Conservation (phyloP, 805 yeast genomes). For the Cyberlindnera veronae region DNA sequence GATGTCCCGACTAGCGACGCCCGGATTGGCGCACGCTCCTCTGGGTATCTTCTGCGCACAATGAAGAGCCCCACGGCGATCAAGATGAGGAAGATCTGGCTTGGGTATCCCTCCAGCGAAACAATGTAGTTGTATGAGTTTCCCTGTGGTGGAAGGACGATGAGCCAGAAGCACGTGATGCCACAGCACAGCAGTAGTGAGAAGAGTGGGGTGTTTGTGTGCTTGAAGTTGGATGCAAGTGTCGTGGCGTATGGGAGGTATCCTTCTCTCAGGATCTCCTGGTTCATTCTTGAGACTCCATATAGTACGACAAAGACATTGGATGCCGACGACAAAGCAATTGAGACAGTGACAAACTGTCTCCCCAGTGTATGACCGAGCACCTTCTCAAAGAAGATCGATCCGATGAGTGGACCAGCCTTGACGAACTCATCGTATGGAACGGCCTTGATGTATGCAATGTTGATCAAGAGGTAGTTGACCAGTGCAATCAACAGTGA, state of each 20-base stretch:
- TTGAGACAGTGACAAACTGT: conserved; percentile 50
- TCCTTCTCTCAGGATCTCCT: conserved; percentile 64
- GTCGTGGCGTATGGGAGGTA: conserved; percentile 48
- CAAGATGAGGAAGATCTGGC: conserved; percentile 45
- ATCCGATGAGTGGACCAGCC: conserved; percentile 59
- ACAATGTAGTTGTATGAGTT: conserved; percentile 40
- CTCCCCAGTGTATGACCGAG: conserved; percentile 52
- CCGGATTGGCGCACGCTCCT: conserved; percentile 46
- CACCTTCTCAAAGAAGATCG: conserved; percentile 51
- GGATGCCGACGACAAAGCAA: conserved; percentile 60
- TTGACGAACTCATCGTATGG: conserved; percentile 49
- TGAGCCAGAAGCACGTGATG: conserved; percentile 33
- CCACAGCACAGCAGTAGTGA: conserved; percentile 36
- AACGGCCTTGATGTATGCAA: conserved; percentile 54
- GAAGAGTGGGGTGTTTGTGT: conserved; percentile 50
- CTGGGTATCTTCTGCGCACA: conserved; percentile 47
- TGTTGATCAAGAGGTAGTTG: conserved; percentile 49
- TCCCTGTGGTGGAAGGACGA: conserved; percentile 33
- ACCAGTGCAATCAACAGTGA: conserved; percentile 45
- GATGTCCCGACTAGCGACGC: conserved; percentile 47
- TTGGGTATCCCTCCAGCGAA: conserved; percentile 44
- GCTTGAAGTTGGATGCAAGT: conserved; percentile 55
- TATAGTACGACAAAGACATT: conserved; percentile 60
- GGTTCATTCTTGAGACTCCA: conserved; percentile 57
- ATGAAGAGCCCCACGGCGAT: conserved; percentile 57